phyloP scores from a whole-genome alignment of 169 alveolate genomes.

The Miamiensis avidus region DNA sequence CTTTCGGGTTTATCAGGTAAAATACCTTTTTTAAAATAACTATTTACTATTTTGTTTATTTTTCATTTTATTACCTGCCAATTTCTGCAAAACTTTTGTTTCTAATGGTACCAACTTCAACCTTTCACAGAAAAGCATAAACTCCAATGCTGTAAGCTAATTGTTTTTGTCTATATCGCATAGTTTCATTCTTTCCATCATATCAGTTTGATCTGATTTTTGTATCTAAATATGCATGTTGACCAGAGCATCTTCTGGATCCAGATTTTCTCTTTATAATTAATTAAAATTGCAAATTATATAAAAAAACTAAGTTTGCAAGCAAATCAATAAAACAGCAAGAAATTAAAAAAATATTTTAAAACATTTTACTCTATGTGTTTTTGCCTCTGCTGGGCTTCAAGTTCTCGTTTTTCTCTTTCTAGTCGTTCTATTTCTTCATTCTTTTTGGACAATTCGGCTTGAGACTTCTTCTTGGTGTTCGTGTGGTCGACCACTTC shows the following conservation, averaged over 20 bases:
- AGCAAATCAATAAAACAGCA: neutral
- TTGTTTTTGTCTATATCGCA: conserved; percentile 35
- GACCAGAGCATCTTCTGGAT: conserved; percentile 38
- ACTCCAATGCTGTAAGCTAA: conserved; percentile 24
- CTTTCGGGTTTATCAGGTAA: too few relatives aligned
- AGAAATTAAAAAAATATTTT: too few relatives aligned
- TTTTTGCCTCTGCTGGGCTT: too few relatives aligned
- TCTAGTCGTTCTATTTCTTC: neutral
- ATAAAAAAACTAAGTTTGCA: neutral
- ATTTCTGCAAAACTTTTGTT: conserved; percentile 13
- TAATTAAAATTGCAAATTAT: too few relatives aligned
- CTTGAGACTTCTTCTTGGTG: neutral
- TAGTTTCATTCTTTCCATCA: conserved; percentile 32
- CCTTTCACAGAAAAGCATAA: conserved; percentile 14
- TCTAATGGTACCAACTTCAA: conserved; percentile 3
- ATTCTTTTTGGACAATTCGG: neutral
- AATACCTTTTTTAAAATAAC: too few relatives aligned
- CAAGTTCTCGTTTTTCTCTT: too few relatives aligned
- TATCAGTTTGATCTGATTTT: conserved; percentile 27
- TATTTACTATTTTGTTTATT: neutral
- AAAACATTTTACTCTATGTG: too few relatives aligned
- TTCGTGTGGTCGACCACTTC: conserved; percentile 5
- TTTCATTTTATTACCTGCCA: conserved; percentile 6
- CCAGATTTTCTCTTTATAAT: conserved; percentile 17
- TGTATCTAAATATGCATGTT: conserved; percentile 13